Conservation (phyloP, 305 asterid genomes). For the Fraxinus velutina region DNA sequence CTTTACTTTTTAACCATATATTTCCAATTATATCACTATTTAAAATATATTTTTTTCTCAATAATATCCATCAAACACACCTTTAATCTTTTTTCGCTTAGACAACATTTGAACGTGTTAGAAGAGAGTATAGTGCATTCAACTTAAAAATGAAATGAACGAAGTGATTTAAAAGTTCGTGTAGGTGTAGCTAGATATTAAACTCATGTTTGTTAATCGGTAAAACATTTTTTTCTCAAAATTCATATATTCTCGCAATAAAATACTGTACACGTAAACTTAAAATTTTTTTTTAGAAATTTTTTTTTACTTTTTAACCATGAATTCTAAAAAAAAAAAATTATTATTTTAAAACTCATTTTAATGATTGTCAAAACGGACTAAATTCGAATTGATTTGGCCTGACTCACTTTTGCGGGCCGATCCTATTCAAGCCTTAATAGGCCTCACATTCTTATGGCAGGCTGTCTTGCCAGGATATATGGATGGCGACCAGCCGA, state of each 20-base stretch:
- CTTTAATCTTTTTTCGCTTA: not conserved
- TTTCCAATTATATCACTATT: too few relatives aligned
- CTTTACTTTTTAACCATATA: too few relatives aligned
- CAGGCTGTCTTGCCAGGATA: not conserved
- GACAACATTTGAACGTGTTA: not conserved
- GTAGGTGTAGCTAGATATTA: not conserved
- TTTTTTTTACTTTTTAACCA: too few relatives aligned
- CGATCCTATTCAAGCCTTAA: not conserved
- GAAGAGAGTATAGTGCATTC: not conserved
- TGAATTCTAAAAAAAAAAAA: too few relatives aligned
- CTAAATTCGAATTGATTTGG: not conserved
- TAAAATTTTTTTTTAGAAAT: too few relatives aligned
- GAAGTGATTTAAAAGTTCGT: not conserved
- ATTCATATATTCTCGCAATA: not conserved
- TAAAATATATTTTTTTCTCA: too few relatives aligned
- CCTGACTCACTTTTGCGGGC: not conserved
- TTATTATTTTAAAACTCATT: too few relatives aligned
- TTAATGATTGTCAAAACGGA: not conserved
- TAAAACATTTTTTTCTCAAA: too few relatives aligned
- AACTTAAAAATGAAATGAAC: not conserved
- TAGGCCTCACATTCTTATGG: not conserved
- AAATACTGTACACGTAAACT: too few relatives aligned
- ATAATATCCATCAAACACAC: too few relatives aligned
- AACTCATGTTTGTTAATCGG: not conserved
- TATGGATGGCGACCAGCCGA: not conserved